These are phyloP conservation scores for Oldenlandia corymbosa DNA, from an alignment of 257 asterid species.

Conservation along the genomic window DNA sequence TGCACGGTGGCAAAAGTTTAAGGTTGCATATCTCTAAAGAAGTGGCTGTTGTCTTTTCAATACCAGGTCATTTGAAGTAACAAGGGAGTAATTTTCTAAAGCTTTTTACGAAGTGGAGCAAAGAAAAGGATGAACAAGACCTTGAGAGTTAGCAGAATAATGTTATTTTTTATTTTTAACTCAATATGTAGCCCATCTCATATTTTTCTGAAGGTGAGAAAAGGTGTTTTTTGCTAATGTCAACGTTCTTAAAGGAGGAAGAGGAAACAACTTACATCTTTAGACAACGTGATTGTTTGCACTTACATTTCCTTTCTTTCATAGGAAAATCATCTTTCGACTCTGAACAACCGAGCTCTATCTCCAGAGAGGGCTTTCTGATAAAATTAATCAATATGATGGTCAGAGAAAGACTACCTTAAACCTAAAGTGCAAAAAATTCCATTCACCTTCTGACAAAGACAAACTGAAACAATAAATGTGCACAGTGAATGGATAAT, in stretches of 20 bases:
- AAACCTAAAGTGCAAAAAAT: background rate
- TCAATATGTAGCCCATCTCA: background rate
- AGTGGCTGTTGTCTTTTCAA: background rate
- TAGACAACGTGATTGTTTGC: conserved; percentile 11
- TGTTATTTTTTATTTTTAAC: background rate
- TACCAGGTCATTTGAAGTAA: background rate
- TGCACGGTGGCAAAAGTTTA: background rate
- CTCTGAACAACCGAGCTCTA: background rate
- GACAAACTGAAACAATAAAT: background rate
- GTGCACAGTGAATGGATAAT: background rate
- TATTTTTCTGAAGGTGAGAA: background rate
- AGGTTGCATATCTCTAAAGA: background rate
- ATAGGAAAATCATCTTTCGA: conserved; percentile 1
- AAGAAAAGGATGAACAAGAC: background rate
- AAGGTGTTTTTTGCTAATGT: background rate
- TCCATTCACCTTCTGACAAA: background rate
- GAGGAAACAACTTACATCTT: conserved; percentile 9
- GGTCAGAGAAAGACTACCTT: background rate
- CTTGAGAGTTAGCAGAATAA: background rate
- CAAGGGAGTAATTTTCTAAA: background rate
- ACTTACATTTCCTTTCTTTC: background rate
- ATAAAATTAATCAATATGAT: background rate
- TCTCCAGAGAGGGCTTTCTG: background rate
- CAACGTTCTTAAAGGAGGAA: background rate
- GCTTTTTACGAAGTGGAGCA: background rate